Base-by-base conservation (phyloP, 1,139 yeast species). In the Suhomyces ambrosiae region DNA sequence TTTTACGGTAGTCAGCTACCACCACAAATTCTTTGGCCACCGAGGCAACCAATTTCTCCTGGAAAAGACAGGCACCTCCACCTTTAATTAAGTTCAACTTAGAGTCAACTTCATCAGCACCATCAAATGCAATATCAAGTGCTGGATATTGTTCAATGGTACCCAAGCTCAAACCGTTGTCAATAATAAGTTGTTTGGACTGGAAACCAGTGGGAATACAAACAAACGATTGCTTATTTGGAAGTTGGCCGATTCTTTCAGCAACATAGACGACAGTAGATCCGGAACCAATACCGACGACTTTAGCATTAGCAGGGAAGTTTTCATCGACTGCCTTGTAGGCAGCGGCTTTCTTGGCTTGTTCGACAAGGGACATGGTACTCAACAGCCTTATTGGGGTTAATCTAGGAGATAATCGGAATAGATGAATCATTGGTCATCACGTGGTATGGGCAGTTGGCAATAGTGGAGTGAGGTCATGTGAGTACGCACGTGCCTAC, bases 171-270 rank as follows among this genome's bases (percentile, higher is more conserved):
- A 94, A 73, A 0, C 95, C 95, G 52, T 89, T 90, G 39, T 79
- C 85, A 42, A 87, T 71, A 50, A 94, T 89, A 50, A 94, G 74
- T 53, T 83, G 88, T 54, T 86, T 85, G 34, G 95, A 85, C 65
- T 94, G 99, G 72, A 89, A 94, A 2, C 98, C 98, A 1, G 99
- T 94, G 32, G 98, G 96, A 31, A 94, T 80, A 65, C 96, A 94
- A 18, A 79, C 74, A 47, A 85, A 80, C 34, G 76, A 65, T 10
- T 66, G 58, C 52, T 84, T 84, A 44, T 80, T 71, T 33, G 63
- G 48, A 43, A 75, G 60, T 62, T 86, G 90, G 5, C 95, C 96
- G 40, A 94, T 76, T 56, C 97, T 75, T 61, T 94, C 97, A 15
- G 96, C 98, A 41, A 86, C 96, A 58, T 88, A 94, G 21, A 92